Evolutionary conservation across 768 basidiomycete genomes (phyloP).

Genomic region (Goffeauzyma gilvescens): DNA sequence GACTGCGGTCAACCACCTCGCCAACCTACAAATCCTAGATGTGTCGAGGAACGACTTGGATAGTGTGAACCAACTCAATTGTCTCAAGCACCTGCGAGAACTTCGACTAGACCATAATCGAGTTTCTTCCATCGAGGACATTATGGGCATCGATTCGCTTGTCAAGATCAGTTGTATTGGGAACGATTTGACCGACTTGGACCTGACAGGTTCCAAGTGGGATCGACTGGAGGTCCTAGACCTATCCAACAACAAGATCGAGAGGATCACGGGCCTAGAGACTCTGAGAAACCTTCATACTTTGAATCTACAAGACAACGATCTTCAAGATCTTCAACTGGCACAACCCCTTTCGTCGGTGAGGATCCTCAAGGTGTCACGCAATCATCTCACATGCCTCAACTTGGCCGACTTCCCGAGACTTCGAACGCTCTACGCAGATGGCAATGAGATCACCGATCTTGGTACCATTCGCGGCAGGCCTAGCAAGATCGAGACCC

Average conservation of each 20-base stretch:
- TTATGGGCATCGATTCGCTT: slow-evolving; percentile 61
- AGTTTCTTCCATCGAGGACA: slow-evolving; percentile 52
- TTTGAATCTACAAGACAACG: slow-evolving; percentile 47
- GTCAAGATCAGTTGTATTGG: slow-evolving; percentile 63
- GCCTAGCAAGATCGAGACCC: slow-evolving; percentile 59
- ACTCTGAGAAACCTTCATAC: slow-evolving; percentile 16
- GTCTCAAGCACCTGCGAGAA: slow-evolving; percentile 67
- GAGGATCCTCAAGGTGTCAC: slow-evolving; percentile 68
- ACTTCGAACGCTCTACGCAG: slow-evolving; percentile 77
- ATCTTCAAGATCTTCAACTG: too few relatives aligned
- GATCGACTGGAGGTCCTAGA: slow-evolving; percentile 58
- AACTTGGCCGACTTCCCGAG: slow-evolving; percentile 45
- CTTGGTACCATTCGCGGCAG: slow-evolving; percentile 36
- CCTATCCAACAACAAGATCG: slow-evolving; percentile 55
- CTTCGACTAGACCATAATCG: slow-evolving; percentile 75
- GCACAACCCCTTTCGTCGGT: too few relatives aligned
- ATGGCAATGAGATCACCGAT: slow-evolving; percentile 45
- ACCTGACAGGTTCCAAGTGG: slow-evolving; percentile 49
- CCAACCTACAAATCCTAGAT: slow-evolving; percentile 71
- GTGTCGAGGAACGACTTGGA: slow-evolving; percentile 79
- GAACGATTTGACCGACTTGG: slow-evolving; percentile 47
- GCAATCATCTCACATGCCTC: slow-evolving; percentile 54
- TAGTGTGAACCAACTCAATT: slow-evolving; percentile 59
- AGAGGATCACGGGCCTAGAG: slow-evolving; percentile 43
- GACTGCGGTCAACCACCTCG: slow-evolving; percentile 72